A percentile compares a stretch with the other conserved stretches of the same genome.
Conservation (phyloP, 192 early-diverging fungal species). For the Phycomyces nitens region DNA sequence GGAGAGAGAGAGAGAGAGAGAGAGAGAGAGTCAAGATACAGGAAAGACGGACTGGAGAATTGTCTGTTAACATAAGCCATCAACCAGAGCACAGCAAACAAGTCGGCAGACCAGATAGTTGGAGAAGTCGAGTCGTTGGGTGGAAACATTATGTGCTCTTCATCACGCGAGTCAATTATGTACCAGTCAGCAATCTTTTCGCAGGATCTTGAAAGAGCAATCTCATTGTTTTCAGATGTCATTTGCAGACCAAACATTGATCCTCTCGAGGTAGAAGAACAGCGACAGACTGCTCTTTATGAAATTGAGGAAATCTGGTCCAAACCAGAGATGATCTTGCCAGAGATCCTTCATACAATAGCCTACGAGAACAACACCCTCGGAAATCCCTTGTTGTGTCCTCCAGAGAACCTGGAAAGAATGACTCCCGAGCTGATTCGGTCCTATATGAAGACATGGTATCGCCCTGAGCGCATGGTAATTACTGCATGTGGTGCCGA, state of each 20-base stretch:
- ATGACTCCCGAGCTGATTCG: conserved; percentile 70
- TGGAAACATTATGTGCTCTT: conserved; percentile 86
- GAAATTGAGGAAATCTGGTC: conserved; percentile 86
- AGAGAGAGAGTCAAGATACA: too few relatives aligned
- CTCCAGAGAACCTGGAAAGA: conserved; percentile 57
- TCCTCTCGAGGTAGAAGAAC: conserved; percentile 78
- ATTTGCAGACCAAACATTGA: conserved; percentile 72
- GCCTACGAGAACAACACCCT: conserved; percentile 79
- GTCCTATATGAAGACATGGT: conserved; percentile 77
- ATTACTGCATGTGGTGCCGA: conserved; percentile 82
- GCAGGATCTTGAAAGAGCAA: conserved; percentile 70
- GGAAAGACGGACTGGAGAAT: too few relatives aligned
- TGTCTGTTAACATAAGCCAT: too few relatives aligned
- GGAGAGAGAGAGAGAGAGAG: background rate
- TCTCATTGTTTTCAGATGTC: conserved; percentile 76
- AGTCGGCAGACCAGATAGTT: conserved; percentile 67
- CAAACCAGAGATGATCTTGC: conserved; percentile 82
- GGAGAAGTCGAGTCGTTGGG: conserved; percentile 81
- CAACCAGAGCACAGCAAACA: conserved; percentile 68
- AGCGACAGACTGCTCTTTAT: conserved; percentile 71
- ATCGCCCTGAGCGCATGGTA: conserved; percentile 87
- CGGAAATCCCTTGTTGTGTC: conserved; percentile 77
- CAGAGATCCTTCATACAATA: conserved; percentile 81
- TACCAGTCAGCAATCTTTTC: conserved; percentile 91
- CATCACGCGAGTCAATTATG: conserved; percentile 90